Evolutionary conservation across 2,329 filamentous ascomycete genomes (phyloP), one percentile per base, ranked within the genome.

Genomic region (Byssochlamys sp.): DNA sequence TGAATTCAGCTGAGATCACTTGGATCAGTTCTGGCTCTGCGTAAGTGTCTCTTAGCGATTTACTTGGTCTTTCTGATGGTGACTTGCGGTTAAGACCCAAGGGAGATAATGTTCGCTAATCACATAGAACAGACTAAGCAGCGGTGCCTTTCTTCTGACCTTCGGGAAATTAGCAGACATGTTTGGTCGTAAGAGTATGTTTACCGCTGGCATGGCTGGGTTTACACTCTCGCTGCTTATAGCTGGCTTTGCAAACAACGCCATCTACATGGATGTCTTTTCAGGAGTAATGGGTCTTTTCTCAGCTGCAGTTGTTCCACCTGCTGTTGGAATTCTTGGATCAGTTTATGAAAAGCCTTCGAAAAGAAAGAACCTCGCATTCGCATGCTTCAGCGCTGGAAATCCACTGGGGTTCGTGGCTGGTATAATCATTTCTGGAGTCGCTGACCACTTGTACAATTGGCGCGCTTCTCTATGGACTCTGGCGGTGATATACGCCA

Each of bases 81-180:
- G 6, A 45, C 31, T 33, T 33, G 35, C 12, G 14, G 12, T 5
- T n/a, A 5, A 14, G 14, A n/a, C n/a, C n/a, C 4, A 45, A 7
- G 6, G 39, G 39, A 45, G 14, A 45, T 45, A 19, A 12, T 45
- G 14, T 45, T 19, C n/a, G 39, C 39, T 45, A n/a, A 45, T 7
- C 14, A 9, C n/a, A 9, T 45, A 3, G 3, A 29, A 57, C 57
- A 82, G 80, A 12, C 76, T 89, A 14, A 81, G 81, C 1, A 82
- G 82, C 35, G 85, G 85, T 5, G 79, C 85, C 0, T 83, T 88
- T 63, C 78, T 89, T 60, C 77, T 89, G 7, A 81, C 84, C 63
- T 85, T 88, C 59, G 85, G 84, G 45, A 82, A 82, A 62, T 72
- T 87, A 5, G 84, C 85, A 1, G 85, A 88, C 65, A 74, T 87